Evolutionary conservation across 1,284 basidiomycete genomes (phyloP), one percentile per base, ranked within the genome.

Genomic region (Ceratobasidium sp.): DNA sequence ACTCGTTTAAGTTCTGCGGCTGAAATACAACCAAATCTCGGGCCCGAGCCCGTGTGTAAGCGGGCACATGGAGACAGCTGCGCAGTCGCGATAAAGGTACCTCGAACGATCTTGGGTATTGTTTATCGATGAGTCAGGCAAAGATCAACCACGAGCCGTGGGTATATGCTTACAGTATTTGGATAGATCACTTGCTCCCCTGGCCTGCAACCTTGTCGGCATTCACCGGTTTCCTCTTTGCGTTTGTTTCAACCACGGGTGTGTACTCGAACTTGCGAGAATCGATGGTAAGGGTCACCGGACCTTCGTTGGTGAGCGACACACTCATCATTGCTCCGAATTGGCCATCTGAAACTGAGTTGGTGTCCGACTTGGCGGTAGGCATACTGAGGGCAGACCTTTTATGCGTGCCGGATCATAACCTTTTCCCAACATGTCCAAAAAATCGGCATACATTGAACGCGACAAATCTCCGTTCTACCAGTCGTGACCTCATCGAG

Each of bases 301-400:
- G 92, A 0, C 92, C 92, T 82, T 96, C 94, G 79, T 96, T 96
- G 44, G 86, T 89, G 69, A 96, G 81, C 73, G 84, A 86, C 62
- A 96, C 92, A 72, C 89, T 86, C 94, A 96, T 96, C 94, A 95
- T 95, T 3, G 94, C 94, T 40, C 94, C 94, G 79, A 96, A 96
- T 77, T 84, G 84, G n/a, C 94, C 94, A 79, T 95, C 93, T 95
- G 73, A 59, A 46, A 14, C 36, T 3, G 48, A 18, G 46, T 54
- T 16, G 48, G 36, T 59, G 30, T 12, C 30, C 30, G 30, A 36
- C 25, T 28, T 62, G 12, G 14, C 36, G 18, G 56, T 56, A 64
- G 44, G 73, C 58, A 49, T 49, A n/a, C 44, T 33, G 69, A 53
- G 73, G 46, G 11, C 76, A 18, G 46, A 92, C 94, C 94, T 85